phyloP scores from a whole-genome alignment of 192 early-diverging fungal species.

The Mortierella alpina region DNA sequence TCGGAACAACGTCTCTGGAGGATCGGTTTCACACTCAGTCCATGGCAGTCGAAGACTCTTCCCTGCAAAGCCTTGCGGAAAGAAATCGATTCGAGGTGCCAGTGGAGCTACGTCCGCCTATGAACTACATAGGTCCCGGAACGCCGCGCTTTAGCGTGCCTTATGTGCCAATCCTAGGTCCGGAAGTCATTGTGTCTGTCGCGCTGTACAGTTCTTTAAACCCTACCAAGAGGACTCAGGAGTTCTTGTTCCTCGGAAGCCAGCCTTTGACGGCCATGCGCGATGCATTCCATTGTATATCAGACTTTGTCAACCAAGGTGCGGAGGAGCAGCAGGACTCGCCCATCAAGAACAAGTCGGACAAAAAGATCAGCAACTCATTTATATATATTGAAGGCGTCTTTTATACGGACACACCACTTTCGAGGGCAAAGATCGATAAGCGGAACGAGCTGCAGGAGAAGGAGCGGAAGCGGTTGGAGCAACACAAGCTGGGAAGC shows the following conservation, averaged over 20 bases:
- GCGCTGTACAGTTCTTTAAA: constrained; percentile 71
- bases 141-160: not conserved
- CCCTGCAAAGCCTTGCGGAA: constrained; percentile 5
- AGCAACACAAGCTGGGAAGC: not conserved
- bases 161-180: constrained; percentile 8
- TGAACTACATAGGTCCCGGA: constrained; percentile 21
- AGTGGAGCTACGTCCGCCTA: constrained; percentile 4
- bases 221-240: constrained; percentile 66
- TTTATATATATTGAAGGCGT: constrained; percentile 83
- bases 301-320: constrained; percentile 69
- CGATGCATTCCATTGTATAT: constrained; percentile 77
- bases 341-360: constrained; percentile 58
- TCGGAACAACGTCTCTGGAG: constrained; percentile 22
- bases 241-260: constrained; percentile 74
- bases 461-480: not conserved
- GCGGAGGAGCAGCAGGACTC: constrained; percentile 17
- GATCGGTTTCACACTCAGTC: constrained; percentile 25
- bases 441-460: constrained; percentile 16
- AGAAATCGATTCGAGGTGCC: constrained; percentile 21
- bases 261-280: constrained; percentile 74
- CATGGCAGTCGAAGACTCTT: constrained; percentile 19
- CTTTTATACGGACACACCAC: constrained; percentile 79
- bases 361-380: constrained; percentile 68
- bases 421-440: constrained; percentile 57
- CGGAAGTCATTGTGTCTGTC: constrained; percentile 66